Conservation (phyloP, 176 grass and related monocot species). For the sorghum (Sorghum bicolor) region Sorghum_bicolor_NCBIv3 NC_012875.2:56085501-56086000, state of each 20-base stretch:
- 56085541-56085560: too few species aligned
- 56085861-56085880: not conserved
- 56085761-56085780: not conserved
- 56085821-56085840: not conserved
- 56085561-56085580: too few species aligned
- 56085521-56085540: too few species aligned
- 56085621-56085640: too few species aligned
- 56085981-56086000: not conserved
- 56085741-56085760: not conserved
- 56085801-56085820: not conserved
- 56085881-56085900: not conserved
- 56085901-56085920: not conserved
- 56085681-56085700: too few species aligned
- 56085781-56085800: not conserved
- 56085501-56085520: too few species aligned
- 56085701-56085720: too few species aligned
- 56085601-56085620: too few species aligned
- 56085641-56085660: too few species aligned
- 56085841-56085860: not conserved
- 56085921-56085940: not conserved
- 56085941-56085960: not conserved
- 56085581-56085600: too few species aligned
- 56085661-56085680: too few species aligned
- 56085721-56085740: not conserved
- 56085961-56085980: not conserved